Evolutionary conservation across 1,284 basidiomycete genomes (phyloP), one percentile per base, ranked within the genome.

Genomic region (Cryptococcus sp.): DNA sequence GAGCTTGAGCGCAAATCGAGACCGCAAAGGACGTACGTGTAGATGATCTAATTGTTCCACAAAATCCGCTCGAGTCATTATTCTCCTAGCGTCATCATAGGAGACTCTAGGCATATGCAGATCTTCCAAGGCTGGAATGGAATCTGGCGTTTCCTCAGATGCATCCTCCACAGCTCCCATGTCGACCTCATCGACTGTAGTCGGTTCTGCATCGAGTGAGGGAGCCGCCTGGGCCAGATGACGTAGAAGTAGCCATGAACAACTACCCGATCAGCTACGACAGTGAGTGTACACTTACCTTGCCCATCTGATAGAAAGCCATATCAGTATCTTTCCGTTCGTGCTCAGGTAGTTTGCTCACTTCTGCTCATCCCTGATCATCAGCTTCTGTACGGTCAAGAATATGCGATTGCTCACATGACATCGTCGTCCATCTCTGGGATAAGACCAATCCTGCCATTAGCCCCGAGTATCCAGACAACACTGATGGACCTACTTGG

Each of bases 341-440:
- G n/a, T n/a, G n/a, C n/a, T n/a, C n/a, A n/a, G n/a, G n/a, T n/a
- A n/a, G n/a, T 14, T 14, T 19, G 49, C 84, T 83, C 84, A 88
- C 82, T 88, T 88, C 83, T 91, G 81, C 74, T 80, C 54, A 25
- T 73, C 71, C 71, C 67, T 72, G 54, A 21, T 37, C 19, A 46
- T 46, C 40, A 39, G 41, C 39, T 21, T 1, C 31, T 46, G 32
- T 37, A 7, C n/a, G n/a, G n/a, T n/a, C n/a, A n/a, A n/a, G n/a
- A n/a, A n/a, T n/a, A n/a, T 34, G 14, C 14, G 23, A 40, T 16
- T 2, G 57, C 67, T 63, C 42, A 69, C 86, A 88, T 87, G 43
- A 90, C 87, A 73, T 91, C 87, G 74, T 89, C 88, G 67, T 90
- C 88, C 65, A 83, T 84, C 64, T 91, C 87, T 7, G 81, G 80